A percentile compares a stretch with the other conserved stretches of the same genome.
Evolutionary conservation across 2,329 filamentous ascomycete genomes (phyloP).

Genomic region (Diaporthe australafricana): DNA sequence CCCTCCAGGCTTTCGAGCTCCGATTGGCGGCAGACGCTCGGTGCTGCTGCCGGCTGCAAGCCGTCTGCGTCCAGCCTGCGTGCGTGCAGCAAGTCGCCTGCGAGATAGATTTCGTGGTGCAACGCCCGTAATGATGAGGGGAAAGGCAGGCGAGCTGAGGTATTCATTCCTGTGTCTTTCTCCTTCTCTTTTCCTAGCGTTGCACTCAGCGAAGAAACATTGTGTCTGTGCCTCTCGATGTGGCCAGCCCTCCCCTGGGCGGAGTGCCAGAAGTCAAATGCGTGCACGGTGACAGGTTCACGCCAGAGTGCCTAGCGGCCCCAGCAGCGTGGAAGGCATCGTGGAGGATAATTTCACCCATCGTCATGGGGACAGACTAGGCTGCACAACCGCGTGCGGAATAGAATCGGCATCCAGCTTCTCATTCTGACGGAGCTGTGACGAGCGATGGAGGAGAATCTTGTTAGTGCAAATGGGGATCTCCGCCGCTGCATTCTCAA

Average conservation of each 20-base stretch:
- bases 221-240: constrained; percentile 12
- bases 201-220: neutral
- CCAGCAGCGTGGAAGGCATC: constrained; percentile 12
- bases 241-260: neutral
- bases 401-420: neutral
- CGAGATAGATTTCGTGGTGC: constrained; percentile 23
- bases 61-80: constrained; percentile 6
- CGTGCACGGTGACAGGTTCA: constrained; percentile 21
- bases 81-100: constrained; percentile 20
- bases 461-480: constrained; percentile 21
- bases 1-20: neutral
- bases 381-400: neutral
- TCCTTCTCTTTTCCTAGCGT: neutral
- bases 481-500: neutral
- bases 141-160: no score
- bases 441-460: neutral
- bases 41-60: constrained; percentile 7
- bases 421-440: constrained; percentile 10
- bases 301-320: constrained; percentile 11
- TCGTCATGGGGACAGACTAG: neutral
- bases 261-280: neutral
- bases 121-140: neutral
- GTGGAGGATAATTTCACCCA: neutral
- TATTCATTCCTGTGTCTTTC: neutral
- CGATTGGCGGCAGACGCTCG: constrained; percentile 2